Evolutionary conservation across 106 monocot species (phyloP).

Genomic region (Platanthera guangdongensis): DNA sequence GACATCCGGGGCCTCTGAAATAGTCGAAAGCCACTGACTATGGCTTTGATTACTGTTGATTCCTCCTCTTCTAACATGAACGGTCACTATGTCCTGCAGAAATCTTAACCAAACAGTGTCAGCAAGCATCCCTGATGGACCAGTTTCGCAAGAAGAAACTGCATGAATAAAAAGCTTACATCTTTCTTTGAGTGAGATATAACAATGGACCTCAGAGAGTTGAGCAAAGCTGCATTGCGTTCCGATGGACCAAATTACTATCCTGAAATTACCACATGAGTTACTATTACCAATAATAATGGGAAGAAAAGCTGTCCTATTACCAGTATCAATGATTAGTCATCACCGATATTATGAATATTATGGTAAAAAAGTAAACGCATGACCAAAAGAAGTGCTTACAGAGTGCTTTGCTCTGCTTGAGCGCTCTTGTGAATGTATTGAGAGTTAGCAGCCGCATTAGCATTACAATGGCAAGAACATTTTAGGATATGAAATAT

Average conservation of each 20-base stretch:
- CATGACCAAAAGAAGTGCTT: too few relatives aligned
- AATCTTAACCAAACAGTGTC: not conserved
- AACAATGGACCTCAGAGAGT: conserved; percentile 28
- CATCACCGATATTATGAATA: too few relatives aligned
- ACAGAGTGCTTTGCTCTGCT: too few relatives aligned
- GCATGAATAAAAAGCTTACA: conserved; percentile 23
- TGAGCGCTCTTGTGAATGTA: too few relatives aligned
- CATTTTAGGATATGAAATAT: too few relatives aligned
- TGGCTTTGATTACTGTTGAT: conserved; percentile 46
- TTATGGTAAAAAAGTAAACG: too few relatives aligned
- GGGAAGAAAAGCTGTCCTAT: too few relatives aligned
- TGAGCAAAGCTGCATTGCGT: conserved; percentile 12
- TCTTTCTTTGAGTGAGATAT: conserved; percentile 43
- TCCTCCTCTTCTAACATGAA: conserved; percentile 62
- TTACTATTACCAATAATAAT: not conserved
- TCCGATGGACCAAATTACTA: conserved; percentile 13
- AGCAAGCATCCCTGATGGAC: not conserved
- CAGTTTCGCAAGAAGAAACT: not conserved
- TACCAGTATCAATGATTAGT: too few relatives aligned
- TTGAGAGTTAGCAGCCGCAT: too few relatives aligned
- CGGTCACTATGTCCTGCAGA: conserved; percentile 46
- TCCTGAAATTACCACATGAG: conserved; percentile 17
- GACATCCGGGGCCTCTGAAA: conserved; percentile 44
- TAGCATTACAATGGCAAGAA: too few relatives aligned
- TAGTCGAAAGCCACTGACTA: conserved; percentile 58